Base-by-base conservation (phyloP, 345 rosid species). In the Camelina neglecta region DNA sequence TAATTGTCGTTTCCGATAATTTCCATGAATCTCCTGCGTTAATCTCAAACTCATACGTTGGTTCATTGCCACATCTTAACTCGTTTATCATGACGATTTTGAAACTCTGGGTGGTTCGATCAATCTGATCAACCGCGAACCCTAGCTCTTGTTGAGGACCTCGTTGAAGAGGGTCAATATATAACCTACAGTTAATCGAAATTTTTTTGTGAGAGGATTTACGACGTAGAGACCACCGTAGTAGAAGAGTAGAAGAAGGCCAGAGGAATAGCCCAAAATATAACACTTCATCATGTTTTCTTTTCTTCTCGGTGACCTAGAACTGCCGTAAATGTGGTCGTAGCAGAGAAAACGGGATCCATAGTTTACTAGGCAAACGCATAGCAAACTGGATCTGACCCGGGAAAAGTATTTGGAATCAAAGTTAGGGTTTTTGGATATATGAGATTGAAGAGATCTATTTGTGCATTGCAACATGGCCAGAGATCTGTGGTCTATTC, bases 121-220 rank as follows among this genome's bases (percentile, higher is more conserved):
- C 64, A 26, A 61, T 53, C 7, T 33, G 64, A 55, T 65, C 33
- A 45, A 74, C 72, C 0, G 60, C 39, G 6, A 74, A 58, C 1
- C 72, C 77, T 8, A 64, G 11, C 11, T 6, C 0, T 23, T 3
- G 1, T 11, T 4, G 10, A 61, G 6, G n/a, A 38, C 21, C 8
- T 38, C 0, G 3, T 38, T 2, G 42, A 38, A 38, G 11, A 4
- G 24, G 13, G 13, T 6, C 1, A 39, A 0, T 3, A 33, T 21
- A 39, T 0, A 33, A 1, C 6, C 4, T 5, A 42, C 16, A 12
- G 2, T 13, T 6, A 45, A 47, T 1, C 50, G 16, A 44, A 57
- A 75, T 38, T 59, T 65, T 21, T 57, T 57, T 10, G 67, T 66
- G 41, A 74, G 12, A 16, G 73, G 79, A 67, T 75, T 75, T 20